Evolutionary conservation across 2,329 filamentous ascomycete genomes (phyloP).

Genomic region (Ascochyta rabiei): DNA sequence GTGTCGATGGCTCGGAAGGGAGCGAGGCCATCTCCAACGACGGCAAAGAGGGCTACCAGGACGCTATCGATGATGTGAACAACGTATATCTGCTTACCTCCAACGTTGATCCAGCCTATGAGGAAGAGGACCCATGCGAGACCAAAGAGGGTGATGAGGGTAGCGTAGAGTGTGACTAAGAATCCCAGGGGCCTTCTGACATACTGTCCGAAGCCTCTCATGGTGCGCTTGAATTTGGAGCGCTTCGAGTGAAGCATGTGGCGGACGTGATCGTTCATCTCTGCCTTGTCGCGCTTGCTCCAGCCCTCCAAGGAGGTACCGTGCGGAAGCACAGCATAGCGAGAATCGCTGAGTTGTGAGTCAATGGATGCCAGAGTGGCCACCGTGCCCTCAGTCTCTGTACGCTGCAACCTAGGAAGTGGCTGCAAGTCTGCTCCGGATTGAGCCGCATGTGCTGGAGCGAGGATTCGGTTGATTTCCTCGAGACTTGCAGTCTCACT

Average conservation of each 20-base stretch:
- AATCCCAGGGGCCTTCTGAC: constrained; percentile 78
- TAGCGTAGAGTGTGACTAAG: constrained; percentile 82
- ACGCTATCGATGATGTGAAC: constrained; percentile 62
- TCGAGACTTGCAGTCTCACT: constrained; percentile 43
- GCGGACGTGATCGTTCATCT: constrained; percentile 83
- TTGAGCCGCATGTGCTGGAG: constrained; percentile 26
- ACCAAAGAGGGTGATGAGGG: constrained; percentile 82
- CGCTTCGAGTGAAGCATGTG: constrained; percentile 86
- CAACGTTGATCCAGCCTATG: constrained; percentile 87
- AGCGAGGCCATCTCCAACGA: constrained; percentile 67
- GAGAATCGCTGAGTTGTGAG: constrained; percentile 70
- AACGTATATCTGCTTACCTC: constrained; percentile 68
- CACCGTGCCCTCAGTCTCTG: constrained; percentile 33
- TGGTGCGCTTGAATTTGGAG: constrained; percentile 76
- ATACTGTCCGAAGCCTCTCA: constrained; percentile 84
- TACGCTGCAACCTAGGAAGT: constrained; percentile 31
- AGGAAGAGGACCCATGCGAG: constrained; percentile 89
- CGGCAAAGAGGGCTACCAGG: constrained; percentile 67
- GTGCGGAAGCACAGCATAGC: constrained; percentile 80
- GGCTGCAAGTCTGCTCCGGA: constrained; percentile 20
- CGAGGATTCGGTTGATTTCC: constrained; percentile 38
- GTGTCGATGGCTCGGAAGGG: constrained; percentile 81
- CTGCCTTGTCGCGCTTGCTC: constrained; percentile 73
- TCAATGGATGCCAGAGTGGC: constrained; percentile 64
- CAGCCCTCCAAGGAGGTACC: constrained; percentile 75